Evolutionary conservation across 805 yeast genomes (phyloP).

Genomic region (Saccharomyces kudriavzevii): DNA sequence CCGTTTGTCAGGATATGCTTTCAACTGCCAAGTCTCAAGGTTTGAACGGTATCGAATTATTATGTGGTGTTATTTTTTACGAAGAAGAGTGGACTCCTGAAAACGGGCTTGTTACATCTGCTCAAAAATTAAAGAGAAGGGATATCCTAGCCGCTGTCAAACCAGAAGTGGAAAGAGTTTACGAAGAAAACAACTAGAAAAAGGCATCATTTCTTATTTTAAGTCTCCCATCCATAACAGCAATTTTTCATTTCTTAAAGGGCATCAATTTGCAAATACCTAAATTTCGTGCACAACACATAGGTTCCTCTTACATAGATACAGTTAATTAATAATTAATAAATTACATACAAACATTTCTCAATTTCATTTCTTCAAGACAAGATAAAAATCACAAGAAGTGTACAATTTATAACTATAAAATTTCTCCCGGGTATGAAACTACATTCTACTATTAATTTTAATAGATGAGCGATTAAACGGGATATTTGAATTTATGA

Average conservation of each 20-base stretch:
- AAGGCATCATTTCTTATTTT: not conserved
- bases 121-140: conserved; percentile 92
- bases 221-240: not conserved
- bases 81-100: conserved; percentile 98
- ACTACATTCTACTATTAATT: conserved; percentile 32
- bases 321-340: not conserved
- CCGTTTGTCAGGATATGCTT: conserved; percentile 51
- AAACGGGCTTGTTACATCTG: conserved; percentile 87
- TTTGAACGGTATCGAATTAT: conserved; percentile 73
- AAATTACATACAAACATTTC: not conserved
- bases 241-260: not conserved
- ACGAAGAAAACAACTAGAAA: conserved; percentile 17
- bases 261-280: not conserved
- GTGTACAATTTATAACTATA: not conserved
- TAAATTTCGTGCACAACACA: not conserved
- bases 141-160: conserved; percentile 69
- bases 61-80: conserved; percentile 68
- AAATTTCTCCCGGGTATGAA: conserved; percentile 34
- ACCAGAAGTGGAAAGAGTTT: conserved; percentile 60
- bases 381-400: not conserved
- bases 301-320: not conserved
- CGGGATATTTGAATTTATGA: conserved; percentile 30
- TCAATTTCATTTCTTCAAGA: not conserved
- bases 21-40: conserved; percentile 77
- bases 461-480: conserved; percentile 36